Base-by-base conservation (phyloP, 208 protist genomes). In the Crithidia mellificae region DNA sequence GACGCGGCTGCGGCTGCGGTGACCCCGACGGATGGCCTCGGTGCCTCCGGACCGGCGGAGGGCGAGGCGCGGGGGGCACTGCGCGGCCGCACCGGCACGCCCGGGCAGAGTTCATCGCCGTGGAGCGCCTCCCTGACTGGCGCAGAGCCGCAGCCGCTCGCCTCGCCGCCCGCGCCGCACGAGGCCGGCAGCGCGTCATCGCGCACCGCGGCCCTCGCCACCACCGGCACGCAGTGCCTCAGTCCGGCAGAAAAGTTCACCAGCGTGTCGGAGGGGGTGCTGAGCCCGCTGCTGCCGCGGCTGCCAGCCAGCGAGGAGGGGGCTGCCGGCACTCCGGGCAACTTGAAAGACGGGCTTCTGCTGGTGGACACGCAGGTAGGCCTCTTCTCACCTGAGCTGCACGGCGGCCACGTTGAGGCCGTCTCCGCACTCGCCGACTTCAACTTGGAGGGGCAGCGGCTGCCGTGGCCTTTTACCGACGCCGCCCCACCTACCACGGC, bases 341-440 rank as follows among this genome's bases (percentile, higher is more conserved):
- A 22, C 46, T 2, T 32, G 32, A 14, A 54, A 6, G 52, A 63
- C 11, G 47, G 51, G 6, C 63, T 85, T 8, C 72, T 91, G 20
- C 72, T 74, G 14, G 71, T 92, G 0, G 90, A 95, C 61, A 46
- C 58, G 20, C 43, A 77, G 32, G 80, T 83, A 2, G 68, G 59
- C 14, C 59, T 46, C 24, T 89, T 90, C 67, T 92, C 90, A 0
- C 87, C 90, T 9, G 90, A 95, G 72, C 80, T 95, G 55, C 57
- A 38, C 64, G 22, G 22, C 25, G 72, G 72, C 51, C n/a, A 25
- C 3, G 51, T 71, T 5, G 72, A 77, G 6, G 19, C 63, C 0
- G 17, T 29, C 29, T 74, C 74, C 15, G 52, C 49, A 43, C 57
- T 85, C 50, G 67, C 54, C 19, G 29, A 29, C 1, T 63, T 66